These are phyloP conservation scores for Scheffersomyces ergatensis DNA, from an alignment of 805 yeast genomes.

Conservation along the genomic window DNA sequence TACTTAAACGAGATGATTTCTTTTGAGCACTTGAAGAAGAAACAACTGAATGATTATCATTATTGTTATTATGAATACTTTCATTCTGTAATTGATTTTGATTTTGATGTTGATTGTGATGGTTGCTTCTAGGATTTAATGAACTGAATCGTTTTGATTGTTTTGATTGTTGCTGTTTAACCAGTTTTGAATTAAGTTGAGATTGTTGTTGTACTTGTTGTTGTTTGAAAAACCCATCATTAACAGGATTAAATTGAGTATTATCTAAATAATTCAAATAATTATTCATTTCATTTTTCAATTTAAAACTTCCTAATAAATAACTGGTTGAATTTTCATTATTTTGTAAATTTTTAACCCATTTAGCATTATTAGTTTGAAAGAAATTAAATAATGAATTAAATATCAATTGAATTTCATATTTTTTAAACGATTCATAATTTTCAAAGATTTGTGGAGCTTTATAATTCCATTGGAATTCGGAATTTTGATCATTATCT, in stretches of 20 bases:
- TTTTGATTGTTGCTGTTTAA: constrained; percentile 3
- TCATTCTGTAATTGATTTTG: neutral
- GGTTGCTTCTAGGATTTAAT: too few relatives aligned
- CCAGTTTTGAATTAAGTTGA: constrained; percentile 1
- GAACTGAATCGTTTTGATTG: constrained; percentile 5
- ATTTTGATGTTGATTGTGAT: neutral
- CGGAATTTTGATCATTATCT: constrained; percentile 27
- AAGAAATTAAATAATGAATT: constrained; percentile 67
- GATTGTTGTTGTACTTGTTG: constrained; percentile 6
- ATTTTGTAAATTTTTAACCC: constrained; percentile 20
- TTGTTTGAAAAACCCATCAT: constrained; percentile 4
- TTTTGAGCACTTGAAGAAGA: neutral
- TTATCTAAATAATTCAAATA: constrained; percentile 33
- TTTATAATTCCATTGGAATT: constrained; percentile 68
- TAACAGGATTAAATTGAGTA: constrained; percentile 16
- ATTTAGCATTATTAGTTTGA: constrained; percentile 26
- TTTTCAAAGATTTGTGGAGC: constrained; percentile 76
- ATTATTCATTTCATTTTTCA: constrained; percentile 34
- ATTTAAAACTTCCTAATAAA: constrained; percentile 47
- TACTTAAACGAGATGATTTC: constrained; percentile 50
- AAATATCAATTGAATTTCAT: constrained; percentile 54
- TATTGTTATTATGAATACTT: neutral
- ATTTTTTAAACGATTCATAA: constrained; percentile 68
- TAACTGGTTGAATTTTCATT: constrained; percentile 68
- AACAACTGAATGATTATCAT: constrained; percentile 1